Conservation (phyloP, 176 grass and related monocot species). For the Triticum timopheevii region DNA sequence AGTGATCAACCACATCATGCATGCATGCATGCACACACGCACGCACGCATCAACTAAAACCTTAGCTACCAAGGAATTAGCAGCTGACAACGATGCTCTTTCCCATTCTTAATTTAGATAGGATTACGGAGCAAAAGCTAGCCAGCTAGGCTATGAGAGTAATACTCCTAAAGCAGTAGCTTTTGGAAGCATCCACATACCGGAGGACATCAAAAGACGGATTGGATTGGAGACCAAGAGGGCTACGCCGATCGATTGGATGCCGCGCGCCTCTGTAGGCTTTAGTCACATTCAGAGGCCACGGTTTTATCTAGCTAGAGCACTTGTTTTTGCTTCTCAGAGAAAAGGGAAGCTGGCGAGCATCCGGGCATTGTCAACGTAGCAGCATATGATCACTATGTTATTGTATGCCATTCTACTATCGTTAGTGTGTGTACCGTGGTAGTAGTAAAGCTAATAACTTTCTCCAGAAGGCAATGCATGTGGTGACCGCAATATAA, state of each 20-base stretch:
- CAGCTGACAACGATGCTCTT: slow-evolving; percentile 31
- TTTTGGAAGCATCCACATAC: slow-evolving; percentile 49
- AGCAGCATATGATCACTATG: not conserved
- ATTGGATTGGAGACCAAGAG: not conserved
- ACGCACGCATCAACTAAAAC: slow-evolving; percentile 14
- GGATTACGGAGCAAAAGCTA: slow-evolving; percentile 3
- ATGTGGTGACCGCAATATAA: not conserved
- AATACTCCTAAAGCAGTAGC: not conserved
- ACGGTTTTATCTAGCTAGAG: slow-evolving; percentile 21
- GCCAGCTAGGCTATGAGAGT: not conserved
- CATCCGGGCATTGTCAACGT: slow-evolving; percentile 37
- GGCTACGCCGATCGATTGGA: slow-evolving; percentile 17
- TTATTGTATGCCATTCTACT: not conserved
- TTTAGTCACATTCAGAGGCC: slow-evolving; percentile 48
- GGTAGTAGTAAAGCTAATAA: not conserved
- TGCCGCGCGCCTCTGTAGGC: slow-evolving; percentile 6
- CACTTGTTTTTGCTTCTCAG: slow-evolving; percentile 19
- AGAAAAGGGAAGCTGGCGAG: slow-evolving; percentile 3
- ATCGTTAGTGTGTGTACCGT: not conserved
- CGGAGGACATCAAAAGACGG: slow-evolving; percentile 32
- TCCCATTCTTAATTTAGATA: slow-evolving; percentile 25
- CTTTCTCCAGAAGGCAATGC: not conserved
- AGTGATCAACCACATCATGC: not conserved
- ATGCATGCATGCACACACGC: not conserved
- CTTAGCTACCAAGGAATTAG: slow-evolving; percentile 61